Evolutionary conservation across 495 filamentous ascomycete genomes (phyloP), one percentile per base, ranked within the genome.

Genomic region (Xylaria bambusicola): DNA sequence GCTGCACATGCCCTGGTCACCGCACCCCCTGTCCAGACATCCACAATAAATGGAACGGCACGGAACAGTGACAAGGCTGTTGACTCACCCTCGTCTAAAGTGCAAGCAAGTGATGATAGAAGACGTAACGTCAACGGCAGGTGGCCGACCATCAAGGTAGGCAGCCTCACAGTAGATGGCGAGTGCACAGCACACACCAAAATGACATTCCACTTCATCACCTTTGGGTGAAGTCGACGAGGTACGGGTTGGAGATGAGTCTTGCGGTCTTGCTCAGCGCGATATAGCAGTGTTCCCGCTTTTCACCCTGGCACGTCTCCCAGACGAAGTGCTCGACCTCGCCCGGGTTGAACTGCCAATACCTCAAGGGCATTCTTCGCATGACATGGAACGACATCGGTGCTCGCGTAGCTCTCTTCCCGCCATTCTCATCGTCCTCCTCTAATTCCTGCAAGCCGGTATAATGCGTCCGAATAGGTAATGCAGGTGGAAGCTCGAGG

Each of bases 311-410:
- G 47, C 63, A 55, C 33, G 63, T 65, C 47, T 66, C 53, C 68
- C 68, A 71, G 61, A 15, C 57, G 47, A 71, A 68, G 13, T 61
- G 58, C 42, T 71, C 68, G 18, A 71, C 66, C 29, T 71, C 63
- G 10, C 68, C 66, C 13, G 65, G 66, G 3, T 29, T 58, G 27
- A 71, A 71, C 38, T 71, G 68, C 68, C 68, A 71, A 31, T 68
- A 71, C 24, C 68, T 56, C 46, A 71, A 38, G 20, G 59, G 56
- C 17, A 63, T 61, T 18, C 68, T 58, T 4, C 68, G 61, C 17
- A 61, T 57, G 27, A 71, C 55, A 6, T 45, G 33, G 51, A 71
- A 68, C 26, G 61, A 54, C 10, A 44, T 50, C 15, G 44, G 61
- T 23, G 21, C 33, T 42, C 36, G 62, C 57, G 29, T 62, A 42